Conservation (phyloP, 176 grass and related monocot genomes). For the Oryza glumipatula region DNA sequence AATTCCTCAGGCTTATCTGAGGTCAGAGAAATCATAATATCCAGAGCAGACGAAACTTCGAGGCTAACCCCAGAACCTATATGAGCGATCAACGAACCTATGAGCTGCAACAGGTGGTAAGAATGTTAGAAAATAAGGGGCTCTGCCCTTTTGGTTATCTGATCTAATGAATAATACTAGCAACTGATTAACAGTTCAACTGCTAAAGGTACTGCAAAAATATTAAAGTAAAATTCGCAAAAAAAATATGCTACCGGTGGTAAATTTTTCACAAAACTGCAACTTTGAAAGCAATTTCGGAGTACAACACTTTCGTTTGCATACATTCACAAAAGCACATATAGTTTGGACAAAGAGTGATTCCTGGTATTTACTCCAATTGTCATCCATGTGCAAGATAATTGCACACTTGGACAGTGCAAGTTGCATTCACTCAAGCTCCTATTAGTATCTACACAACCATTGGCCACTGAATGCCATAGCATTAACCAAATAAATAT, state of each 20-base stretch:
- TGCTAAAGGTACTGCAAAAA: background rate
- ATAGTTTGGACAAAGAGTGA: background rate
- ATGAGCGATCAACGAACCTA: constrained; percentile 85
- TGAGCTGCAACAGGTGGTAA: constrained; percentile 52
- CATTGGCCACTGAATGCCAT: background rate
- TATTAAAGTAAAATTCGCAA: too few species aligned
- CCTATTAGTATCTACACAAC: constrained; percentile 6
- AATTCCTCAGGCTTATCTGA: constrained; percentile 71
- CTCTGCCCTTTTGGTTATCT: background rate
- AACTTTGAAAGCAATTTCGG: background rate
- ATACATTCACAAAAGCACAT: background rate
- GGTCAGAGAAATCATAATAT: constrained; percentile 73
- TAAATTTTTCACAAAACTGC: background rate
- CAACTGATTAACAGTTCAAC: background rate
- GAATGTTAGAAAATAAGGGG: constrained; percentile 32
- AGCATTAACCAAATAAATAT: background rate
- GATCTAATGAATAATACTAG: background rate
- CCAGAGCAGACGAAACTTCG: constrained; percentile 85
- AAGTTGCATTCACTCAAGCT: constrained; percentile 8
- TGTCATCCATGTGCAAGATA: constrained; percentile 25
- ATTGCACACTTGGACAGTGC: background rate
- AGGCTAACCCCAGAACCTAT: constrained; percentile 83
- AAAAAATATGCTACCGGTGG: background rate
- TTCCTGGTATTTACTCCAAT: background rate
- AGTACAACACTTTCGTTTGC: background rate